phyloP scores from a whole-genome alignment of 495 filamentous ascomycete species.

The Tuber indicum region DNA sequence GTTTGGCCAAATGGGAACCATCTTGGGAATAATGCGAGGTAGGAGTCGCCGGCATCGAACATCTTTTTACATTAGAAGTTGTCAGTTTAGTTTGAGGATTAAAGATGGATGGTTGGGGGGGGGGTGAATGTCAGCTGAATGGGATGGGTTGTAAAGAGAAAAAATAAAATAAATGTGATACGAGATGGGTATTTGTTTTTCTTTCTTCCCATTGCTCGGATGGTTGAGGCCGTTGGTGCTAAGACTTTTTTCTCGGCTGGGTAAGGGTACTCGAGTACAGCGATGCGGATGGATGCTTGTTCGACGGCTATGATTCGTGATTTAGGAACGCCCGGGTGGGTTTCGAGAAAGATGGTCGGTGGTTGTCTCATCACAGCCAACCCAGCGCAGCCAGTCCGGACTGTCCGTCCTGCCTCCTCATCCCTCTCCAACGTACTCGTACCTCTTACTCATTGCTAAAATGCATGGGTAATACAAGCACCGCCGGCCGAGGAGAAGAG shows the following conservation, averaged over 20 bases:
- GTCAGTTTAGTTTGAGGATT: background rate
- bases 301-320: constrained; percentile 3
- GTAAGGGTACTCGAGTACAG: background rate
- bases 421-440: background rate
- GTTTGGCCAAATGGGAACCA: constrained; percentile 48
- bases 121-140: background rate
- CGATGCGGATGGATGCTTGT: background rate
- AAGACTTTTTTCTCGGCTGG: background rate
- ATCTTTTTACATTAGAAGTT: constrained; percentile 30
- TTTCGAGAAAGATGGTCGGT: background rate
- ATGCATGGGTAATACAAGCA: background rate
- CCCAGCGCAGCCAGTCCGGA: background rate
- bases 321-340: background rate
- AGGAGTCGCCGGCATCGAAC: constrained; percentile 50
- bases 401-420: background rate
- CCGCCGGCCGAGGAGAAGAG: background rate
- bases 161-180: constrained; percentile 5
- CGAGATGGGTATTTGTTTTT: constrained; percentile 1
- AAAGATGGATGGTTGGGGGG: background rate
- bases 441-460: background rate
- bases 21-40: constrained; percentile 44
- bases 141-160: background rate
- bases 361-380: background rate
- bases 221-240: background rate
- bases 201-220: background rate